Conservation (phyloP, 2,329 filamentous ascomycete species). For the Aureobasidium sp. region DNA sequence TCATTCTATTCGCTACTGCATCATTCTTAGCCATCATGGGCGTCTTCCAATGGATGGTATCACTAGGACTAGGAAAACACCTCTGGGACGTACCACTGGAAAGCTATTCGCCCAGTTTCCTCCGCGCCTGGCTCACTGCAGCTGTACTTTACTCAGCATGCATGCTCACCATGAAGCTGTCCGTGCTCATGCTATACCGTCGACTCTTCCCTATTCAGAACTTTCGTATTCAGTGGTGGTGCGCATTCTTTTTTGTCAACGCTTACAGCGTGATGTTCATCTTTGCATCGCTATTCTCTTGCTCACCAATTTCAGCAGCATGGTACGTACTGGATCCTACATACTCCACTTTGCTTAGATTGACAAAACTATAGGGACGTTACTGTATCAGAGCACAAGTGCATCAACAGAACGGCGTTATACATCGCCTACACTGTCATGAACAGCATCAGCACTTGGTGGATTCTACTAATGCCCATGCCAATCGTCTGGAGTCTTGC, state of each 20-base stretch:
- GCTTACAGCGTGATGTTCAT: constrained; percentile 6
- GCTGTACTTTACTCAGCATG: constrained; percentile 1
- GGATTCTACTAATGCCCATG: constrained; percentile 6
- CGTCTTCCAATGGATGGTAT: constrained; percentile 8
- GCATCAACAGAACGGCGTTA: constrained; percentile 4
- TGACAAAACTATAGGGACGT: not conserved
- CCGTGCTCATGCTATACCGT: constrained; percentile 8
- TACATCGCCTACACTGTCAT: constrained; percentile 10
- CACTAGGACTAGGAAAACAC: constrained; percentile 3
- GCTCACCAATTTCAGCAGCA: not conserved
- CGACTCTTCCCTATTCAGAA: constrained; percentile 10
- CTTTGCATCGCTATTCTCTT: constrained; percentile 9
- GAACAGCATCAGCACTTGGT: constrained; percentile 8
- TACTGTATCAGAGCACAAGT: not conserved
- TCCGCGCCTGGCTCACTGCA: not conserved
- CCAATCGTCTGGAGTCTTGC: constrained; percentile 7
- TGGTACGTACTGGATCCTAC: not conserved
- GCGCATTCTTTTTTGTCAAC: not conserved
- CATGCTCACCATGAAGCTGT: constrained; percentile 18
- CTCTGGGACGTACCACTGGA: constrained; percentile 9
- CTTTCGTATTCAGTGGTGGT: constrained; percentile 9
- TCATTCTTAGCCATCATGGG: constrained; percentile 6
- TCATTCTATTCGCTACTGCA: constrained; percentile 2
- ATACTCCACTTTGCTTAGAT: not conserved
- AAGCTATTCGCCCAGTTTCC: constrained; percentile 1